phyloP scores from a whole-genome alignment of 306 rosid genomes.

The Pyrus betulifolia region DNA sequence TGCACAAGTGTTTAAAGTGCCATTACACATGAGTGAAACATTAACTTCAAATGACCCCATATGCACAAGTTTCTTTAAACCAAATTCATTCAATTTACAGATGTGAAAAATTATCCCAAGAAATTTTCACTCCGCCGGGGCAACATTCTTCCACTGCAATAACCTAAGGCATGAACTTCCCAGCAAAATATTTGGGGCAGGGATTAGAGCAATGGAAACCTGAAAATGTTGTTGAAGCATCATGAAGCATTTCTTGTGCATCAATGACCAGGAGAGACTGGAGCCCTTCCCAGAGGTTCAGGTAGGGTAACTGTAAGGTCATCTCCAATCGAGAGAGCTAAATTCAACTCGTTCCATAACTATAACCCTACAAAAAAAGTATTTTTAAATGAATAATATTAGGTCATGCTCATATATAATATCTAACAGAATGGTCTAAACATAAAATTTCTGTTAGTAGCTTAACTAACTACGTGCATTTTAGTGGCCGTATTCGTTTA shows the following conservation, averaged over 20 bases:
- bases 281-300: neutral
- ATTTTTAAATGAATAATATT: too few species aligned
- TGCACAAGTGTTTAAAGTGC: too few species aligned
- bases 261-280: constrained; percentile 22
- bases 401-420: too few species aligned
- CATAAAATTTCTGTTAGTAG: too few species aligned
- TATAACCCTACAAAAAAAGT: too few species aligned
- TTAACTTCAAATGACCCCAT: too few species aligned
- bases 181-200: constrained; percentile 2
- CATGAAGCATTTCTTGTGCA: neutral
- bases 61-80: constrained; percentile 15
- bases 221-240: constrained; percentile 1
- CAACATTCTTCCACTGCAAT: neutral
- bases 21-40: too few species aligned
- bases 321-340: constrained; percentile 37
- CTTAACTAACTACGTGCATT: too few species aligned
- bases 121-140: neutral
- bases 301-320: constrained; percentile 55
- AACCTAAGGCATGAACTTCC: neutral
- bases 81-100: constrained; percentile 26
- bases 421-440: constrained; percentile 41
- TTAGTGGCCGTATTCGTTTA: too few species aligned
- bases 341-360: too few species aligned
- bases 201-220: neutral
- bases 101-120: constrained; percentile 18